Conservation (phyloP, 495 filamentous ascomycete species). For the Aspergillus nidulans region DNA sequence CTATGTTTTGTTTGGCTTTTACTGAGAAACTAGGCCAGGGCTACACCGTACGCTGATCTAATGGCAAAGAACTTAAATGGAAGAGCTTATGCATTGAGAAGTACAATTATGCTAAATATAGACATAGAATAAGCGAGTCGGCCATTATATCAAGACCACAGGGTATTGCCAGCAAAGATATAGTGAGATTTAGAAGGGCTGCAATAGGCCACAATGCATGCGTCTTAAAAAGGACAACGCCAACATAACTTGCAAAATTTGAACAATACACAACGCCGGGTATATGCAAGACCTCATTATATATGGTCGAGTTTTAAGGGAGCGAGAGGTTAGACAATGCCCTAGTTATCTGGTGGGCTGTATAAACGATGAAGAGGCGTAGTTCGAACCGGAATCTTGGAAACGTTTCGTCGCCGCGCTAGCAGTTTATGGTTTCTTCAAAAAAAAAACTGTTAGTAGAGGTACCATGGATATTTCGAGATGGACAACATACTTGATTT, state of each 20-base stretch:
- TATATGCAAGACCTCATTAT: slow-evolving; percentile 16
- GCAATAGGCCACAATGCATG: not conserved
- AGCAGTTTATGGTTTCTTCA: slow-evolving; percentile 8
- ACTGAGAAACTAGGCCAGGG: no score
- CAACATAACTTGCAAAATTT: slow-evolving; percentile 8
- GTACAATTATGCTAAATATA: slow-evolving; percentile 2
- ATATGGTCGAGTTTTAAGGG: not conserved
- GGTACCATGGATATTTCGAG: no score
- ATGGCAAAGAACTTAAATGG: not conserved
- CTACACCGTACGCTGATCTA: not conserved
- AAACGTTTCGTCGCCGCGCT: slow-evolving; percentile 2
- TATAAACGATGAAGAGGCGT: slow-evolving; percentile 14
- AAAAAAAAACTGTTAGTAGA: no score
- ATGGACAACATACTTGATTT: slow-evolving; percentile 11
- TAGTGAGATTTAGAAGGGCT: not conserved
- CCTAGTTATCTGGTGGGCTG: not conserved
- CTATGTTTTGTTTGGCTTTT: no score
- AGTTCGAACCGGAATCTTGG: slow-evolving; percentile 14
- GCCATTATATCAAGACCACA: not conserved
- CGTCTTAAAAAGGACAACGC: not conserved
- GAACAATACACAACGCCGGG: slow-evolving; percentile 19
- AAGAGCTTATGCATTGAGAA: not conserved
- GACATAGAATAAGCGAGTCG: not conserved
- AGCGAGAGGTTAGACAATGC: not conserved
- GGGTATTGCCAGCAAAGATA: not conserved